phyloP scores from a whole-genome alignment of 225 moss, liverwort and hornwort genomes.

The Climacium dendroides region DNA sequence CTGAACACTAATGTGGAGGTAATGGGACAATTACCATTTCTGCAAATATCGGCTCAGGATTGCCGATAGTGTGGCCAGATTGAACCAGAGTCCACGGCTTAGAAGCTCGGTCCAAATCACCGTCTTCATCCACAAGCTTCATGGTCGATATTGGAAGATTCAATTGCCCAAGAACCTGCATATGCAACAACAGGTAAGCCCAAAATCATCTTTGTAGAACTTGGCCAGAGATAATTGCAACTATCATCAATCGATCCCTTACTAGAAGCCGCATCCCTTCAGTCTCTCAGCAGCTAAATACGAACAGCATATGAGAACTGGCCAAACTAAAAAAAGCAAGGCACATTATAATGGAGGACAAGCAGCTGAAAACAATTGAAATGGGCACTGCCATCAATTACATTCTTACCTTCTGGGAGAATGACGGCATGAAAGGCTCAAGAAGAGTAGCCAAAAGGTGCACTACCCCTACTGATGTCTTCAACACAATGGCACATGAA shows the following conservation, averaged over 20 bases:
- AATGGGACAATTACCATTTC: conserved; percentile 50
- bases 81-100: conserved; percentile 78
- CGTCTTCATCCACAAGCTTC: conserved; percentile 50
- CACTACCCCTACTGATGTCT: conserved; percentile 64
- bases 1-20: background rate
- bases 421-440: conserved; percentile 92
- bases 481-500: conserved; percentile 69
- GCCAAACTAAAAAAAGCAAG: background rate
- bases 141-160: conserved; percentile 59
- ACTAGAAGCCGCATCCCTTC: background rate
- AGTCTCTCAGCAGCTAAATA: background rate
- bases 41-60: conserved; percentile 63
- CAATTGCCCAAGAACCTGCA: conserved; percentile 65
- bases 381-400: background rate
- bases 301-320: background rate
- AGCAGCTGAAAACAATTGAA: background rate
- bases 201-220: background rate
- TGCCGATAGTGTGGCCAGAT: conserved; percentile 71
- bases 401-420: conserved; percentile 64
- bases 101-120: conserved; percentile 53
- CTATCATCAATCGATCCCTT: background rate
- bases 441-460: conserved; percentile 72
- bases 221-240: background rate
- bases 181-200: background rate
- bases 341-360: background rate